phyloP scores from a whole-genome alignment of 139 green algal species.

The Chloropicon primus region DNA sequence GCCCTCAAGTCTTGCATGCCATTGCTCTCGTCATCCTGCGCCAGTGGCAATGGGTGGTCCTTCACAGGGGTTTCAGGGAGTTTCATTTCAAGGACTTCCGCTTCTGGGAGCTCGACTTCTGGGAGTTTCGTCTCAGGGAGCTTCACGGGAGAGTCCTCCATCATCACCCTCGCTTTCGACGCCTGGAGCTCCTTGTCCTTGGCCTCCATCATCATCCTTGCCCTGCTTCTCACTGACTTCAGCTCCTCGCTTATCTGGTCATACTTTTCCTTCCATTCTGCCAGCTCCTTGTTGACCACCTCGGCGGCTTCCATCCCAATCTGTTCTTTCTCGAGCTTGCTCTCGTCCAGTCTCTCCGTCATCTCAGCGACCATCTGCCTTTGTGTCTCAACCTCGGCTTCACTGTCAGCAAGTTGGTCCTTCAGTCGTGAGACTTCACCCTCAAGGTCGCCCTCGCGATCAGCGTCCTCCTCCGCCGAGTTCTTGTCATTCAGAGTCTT shows the following conservation, averaged over 20 bases:
- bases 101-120: no score
- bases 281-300: background rate
- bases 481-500: background rate
- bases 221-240: background rate
- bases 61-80: no score
- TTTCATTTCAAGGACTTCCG: no score
- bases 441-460: background rate
- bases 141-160: background rate
- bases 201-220: background rate
- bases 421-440: background rate
- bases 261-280: background rate
- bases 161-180: background rate
- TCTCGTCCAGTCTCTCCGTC: background rate
- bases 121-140: background rate
- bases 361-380: background rate
- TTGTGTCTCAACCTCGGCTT: background rate
- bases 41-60: no score
- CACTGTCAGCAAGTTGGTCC: background rate
- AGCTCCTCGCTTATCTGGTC: background rate
- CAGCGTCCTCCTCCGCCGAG: background rate
- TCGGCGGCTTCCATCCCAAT: background rate
- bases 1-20: background rate
- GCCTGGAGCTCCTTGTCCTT: background rate
- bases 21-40: background rate
- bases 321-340: background rate